Conservation (phyloP, 805 yeast genomes). For the Lipomyces sp. region DNA sequence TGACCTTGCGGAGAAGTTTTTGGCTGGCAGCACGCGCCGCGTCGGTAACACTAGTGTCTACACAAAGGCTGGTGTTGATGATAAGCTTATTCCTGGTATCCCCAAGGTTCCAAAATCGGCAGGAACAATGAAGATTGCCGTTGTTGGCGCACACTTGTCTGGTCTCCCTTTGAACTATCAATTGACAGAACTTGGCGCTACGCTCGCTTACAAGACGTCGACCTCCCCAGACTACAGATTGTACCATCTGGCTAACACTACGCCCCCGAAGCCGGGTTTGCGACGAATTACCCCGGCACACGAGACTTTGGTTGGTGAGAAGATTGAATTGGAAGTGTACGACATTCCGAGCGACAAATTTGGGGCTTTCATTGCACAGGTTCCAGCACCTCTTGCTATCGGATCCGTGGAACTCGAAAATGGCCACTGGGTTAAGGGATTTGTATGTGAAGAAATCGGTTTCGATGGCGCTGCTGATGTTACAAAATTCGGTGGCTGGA, state of each 20-base stretch:
- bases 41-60: slow-evolving; percentile 51
- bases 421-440: slow-evolving; percentile 87
- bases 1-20: slow-evolving; percentile 72
- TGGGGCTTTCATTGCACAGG: slow-evolving; percentile 81
- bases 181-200: slow-evolving; percentile 76
- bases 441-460: slow-evolving; percentile 90
- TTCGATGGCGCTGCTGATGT: slow-evolving; percentile 77
- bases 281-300: slow-evolving; percentile 45
- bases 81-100: slow-evolving; percentile 40
- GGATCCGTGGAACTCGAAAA: slow-evolving; percentile 81
- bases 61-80: slow-evolving; percentile 46
- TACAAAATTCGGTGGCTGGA: slow-evolving; percentile 89
- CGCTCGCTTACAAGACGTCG: slow-evolving; percentile 58
- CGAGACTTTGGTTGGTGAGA: slow-evolving; percentile 28
- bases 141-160: slow-evolving; percentile 91
- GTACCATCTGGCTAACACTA: slow-evolving; percentile 72
- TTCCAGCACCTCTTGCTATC: slow-evolving; percentile 92
- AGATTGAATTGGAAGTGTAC: slow-evolving; percentile 77
- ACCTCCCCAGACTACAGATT: slow-evolving; percentile 71
- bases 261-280: slow-evolving; percentile 91
- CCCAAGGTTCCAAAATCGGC: slow-evolving; percentile 51
- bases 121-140: slow-evolving; percentile 68
- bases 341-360: slow-evolving; percentile 72
- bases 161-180: slow-evolving; percentile 95
- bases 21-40: slow-evolving; percentile 49